A percentile compares a stretch with the other conserved stretches of the same genome.
phyloP scores from a whole-genome alignment of 2,329 filamentous ascomycete genomes.

The Fusarium sp. region DNA sequence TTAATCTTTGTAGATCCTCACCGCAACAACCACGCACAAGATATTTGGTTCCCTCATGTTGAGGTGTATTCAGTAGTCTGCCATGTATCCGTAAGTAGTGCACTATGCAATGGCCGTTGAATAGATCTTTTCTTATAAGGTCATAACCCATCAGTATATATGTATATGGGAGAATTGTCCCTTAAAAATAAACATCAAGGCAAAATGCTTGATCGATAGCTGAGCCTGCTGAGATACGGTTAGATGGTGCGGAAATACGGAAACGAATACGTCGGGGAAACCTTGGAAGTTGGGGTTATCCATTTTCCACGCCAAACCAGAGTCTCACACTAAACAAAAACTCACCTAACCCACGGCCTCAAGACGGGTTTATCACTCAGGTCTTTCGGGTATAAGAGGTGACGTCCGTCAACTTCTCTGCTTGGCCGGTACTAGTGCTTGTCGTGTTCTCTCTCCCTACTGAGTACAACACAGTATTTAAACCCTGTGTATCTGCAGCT shows the following conservation, averaged over 20 bases:
- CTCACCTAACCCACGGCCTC: constrained; percentile 26
- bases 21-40: constrained; percentile 3
- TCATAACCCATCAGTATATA: background rate
- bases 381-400: constrained; percentile 26
- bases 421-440: background rate
- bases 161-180: background rate
- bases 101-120: background rate
- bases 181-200: background rate
- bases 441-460: background rate
- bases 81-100: background rate
- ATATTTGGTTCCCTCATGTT: background rate
- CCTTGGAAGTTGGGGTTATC: constrained; percentile 4
- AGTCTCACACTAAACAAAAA: background rate
- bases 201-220: background rate
- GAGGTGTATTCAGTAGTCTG: background rate
- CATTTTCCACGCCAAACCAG: background rate
- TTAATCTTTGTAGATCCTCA: background rate
- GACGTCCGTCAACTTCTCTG: background rate
- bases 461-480: too few species aligned
- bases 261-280: constrained; percentile 42
- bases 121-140: background rate
- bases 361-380: constrained; percentile 2
- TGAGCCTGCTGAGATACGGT: too few species aligned
- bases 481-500: too few species aligned
- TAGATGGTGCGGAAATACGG: constrained; percentile 29